Base-by-base conservation (phyloP, 2,329 filamentous ascomycete genomes). In the Ophiostoma piceae region DNA sequence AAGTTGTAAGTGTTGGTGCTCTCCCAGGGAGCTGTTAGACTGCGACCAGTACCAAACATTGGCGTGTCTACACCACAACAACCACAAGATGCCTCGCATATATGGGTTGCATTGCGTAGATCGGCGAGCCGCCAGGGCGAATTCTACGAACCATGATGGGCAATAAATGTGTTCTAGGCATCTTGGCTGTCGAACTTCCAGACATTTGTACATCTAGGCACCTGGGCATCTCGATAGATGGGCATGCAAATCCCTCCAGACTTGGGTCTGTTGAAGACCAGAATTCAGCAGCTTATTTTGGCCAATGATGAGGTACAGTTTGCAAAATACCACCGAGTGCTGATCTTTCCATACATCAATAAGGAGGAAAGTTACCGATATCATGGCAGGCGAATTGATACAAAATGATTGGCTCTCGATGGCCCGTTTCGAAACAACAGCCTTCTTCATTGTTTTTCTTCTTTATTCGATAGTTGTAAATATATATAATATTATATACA, bases 81-180 rank as follows among this genome's bases (percentile, higher is more conserved):
- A 57, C 51, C n/a, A 26, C 51, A 26, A 57, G 51, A 57, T 57
- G 51, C 51, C 22, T 57, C 51, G 51, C 51, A 57, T 57, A 57
- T 8, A 26, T 3, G 26, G 26, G 57, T 62, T 62, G 57, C 57
- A 62, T 29, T 26, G 22, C 26, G 22, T 19, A 39, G 62, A 65
- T 65, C 62, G 32, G 62, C 35, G 62, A 65, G 62, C 62, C 62
- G 62, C 62, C 62, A 62, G 57, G 26, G 57, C 26, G 12, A 57
- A 57, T 26, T 29, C 22, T 5, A 26, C 26, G 51, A 57, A 57
- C 51, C 26, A 57, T 57, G 51, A 29, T 57, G n/a, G 51, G 51
- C 51, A 6, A 57, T 9, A 57, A 26, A 2, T 26, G 3, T 26
- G 3, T 57, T 26, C 1, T 11, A 26, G 51, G 51, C 8, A 16